Percentiles rank a stretch among this genome's conserved stretches.
Evolutionary conservation across 1,139 yeast species (phyloP).

Genomic region (Kurtzmaniella quercitrusa): DNA sequence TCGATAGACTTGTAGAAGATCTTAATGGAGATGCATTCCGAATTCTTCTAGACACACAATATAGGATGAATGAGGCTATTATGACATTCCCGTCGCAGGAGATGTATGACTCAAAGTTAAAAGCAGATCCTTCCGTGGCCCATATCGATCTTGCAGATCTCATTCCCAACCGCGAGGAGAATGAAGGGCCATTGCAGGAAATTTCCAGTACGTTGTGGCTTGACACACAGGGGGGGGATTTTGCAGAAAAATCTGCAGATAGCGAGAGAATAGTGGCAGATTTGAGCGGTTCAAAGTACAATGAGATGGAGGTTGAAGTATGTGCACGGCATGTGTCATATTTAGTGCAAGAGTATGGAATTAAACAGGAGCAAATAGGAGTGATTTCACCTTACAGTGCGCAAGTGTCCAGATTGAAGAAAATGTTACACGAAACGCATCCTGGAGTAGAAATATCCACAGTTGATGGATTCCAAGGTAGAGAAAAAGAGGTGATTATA

Average conservation of each 20-base stretch:
- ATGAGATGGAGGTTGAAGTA: conserved; percentile 67
- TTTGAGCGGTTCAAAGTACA: conserved; percentile 52
- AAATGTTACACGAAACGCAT: conserved; percentile 25
- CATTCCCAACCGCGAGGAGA: conserved; percentile 17
- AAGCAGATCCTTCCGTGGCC: conserved; percentile 61
- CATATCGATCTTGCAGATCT: conserved; percentile 53
- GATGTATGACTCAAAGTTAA: conserved; percentile 59
- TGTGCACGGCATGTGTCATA: conserved; percentile 44
- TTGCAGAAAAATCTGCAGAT: conserved; percentile 51
- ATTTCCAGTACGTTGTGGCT: conserved; percentile 56
- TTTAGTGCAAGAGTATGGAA: conserved; percentile 24
- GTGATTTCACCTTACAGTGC: conserved; percentile 87
- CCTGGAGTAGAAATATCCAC: conserved; percentile 36
- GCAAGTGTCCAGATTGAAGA: conserved; percentile 65
- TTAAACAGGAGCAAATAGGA: conserved; percentile 57
- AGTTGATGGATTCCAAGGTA: conserved; percentile 49
- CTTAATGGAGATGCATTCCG: conserved; percentile 47
- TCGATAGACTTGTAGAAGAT: conserved; percentile 69
- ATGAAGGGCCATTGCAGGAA: conserved; percentile 34
- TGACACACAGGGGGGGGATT: conserved; percentile 92
- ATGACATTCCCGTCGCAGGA: conserved; percentile 74
- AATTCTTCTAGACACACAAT: conserved; percentile 64
- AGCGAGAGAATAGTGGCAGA: conserved; percentile 18
- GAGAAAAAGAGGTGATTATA: conserved; percentile 82
- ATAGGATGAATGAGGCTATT: conserved; percentile 76